Conservation (phyloP, 2,329 filamentous ascomycete genomes). For the Penicillium crustosum region DNA sequence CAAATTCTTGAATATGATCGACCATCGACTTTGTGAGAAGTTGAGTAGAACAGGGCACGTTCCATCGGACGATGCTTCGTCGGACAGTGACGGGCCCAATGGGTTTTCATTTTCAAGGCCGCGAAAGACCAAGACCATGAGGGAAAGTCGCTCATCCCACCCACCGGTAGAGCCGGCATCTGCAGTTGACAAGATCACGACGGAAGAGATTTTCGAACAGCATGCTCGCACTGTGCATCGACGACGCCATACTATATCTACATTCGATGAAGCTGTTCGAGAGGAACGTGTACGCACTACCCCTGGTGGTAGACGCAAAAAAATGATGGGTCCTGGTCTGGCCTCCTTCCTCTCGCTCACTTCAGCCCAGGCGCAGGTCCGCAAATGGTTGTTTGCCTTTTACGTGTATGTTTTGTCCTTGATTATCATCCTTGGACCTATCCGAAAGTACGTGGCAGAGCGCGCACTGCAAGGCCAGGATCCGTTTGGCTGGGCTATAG, state of each 20-base stretch:
- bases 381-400: slow-evolving; percentile 80
- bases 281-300: slow-evolving; percentile 47
- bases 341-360: slow-evolving; percentile 80
- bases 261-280: slow-evolving; percentile 35
- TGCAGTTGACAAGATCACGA: slow-evolving; percentile 24
- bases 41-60: slow-evolving; percentile 43
- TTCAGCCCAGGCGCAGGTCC: slow-evolving; percentile 68
- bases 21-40: slow-evolving; percentile 50
- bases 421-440: slow-evolving; percentile 65
- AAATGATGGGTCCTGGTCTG: slow-evolving; percentile 62
- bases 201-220: slow-evolving; percentile 27
- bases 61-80: slow-evolving; percentile 35
- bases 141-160: slow-evolving; percentile 18
- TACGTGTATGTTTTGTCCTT: slow-evolving; percentile 73
- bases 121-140: slow-evolving; percentile 33
- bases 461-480: slow-evolving; percentile 71
- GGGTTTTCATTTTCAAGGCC: slow-evolving; percentile 33
- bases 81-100: slow-evolving; percentile 39
- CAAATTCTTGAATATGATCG: slow-evolving; percentile 43
- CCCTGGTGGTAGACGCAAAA: slow-evolving; percentile 64
- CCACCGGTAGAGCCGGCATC: slow-evolving; percentile 19
- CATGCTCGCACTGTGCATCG: slow-evolving; percentile 16
- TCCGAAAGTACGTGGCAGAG: slow-evolving; percentile 67
- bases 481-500: slow-evolving; percentile 87
- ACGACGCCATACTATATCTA: slow-evolving; percentile 56